phyloP scores from a whole-genome alignment of 305 asterid species.

The Fraxinus xanthoxyloides region DNA sequence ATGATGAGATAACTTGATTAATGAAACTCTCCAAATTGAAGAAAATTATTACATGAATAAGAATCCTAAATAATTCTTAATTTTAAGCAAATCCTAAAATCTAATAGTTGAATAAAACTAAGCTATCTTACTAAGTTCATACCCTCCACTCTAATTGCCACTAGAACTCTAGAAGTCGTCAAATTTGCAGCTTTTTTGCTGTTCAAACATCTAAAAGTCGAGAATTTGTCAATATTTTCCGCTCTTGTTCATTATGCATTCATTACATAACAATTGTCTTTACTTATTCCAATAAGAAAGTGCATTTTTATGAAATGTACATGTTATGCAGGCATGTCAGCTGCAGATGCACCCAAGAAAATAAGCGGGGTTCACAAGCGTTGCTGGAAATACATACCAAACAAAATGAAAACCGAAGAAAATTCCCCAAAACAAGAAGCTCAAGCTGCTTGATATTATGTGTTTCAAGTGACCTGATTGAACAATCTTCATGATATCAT shows the following conservation, averaged over 20 bases:
- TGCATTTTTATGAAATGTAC: not conserved
- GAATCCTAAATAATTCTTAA: not conserved
- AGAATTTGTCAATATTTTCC: not conserved
- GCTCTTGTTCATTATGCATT: not conserved
- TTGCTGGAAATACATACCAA: constrained; percentile 47
- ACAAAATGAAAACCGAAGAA: constrained; percentile 27
- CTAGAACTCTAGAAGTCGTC: not conserved
- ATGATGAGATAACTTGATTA: not conserved
- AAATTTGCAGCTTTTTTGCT: not conserved
- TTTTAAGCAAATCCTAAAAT: not conserved
- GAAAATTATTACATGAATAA: not conserved
- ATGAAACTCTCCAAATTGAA: not conserved
- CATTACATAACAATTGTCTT: not conserved
- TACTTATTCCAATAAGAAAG: not conserved
- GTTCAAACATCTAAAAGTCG: not conserved
- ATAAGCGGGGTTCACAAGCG: constrained; percentile 53
- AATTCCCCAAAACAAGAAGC: constrained; percentile 26
- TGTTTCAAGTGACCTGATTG: not conserved
- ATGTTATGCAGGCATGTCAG: constrained; percentile 38
- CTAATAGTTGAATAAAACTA: not conserved
- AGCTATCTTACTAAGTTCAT: not conserved
- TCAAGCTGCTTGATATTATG: constrained; percentile 31
- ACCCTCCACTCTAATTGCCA: not conserved
- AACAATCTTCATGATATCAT: not conserved
- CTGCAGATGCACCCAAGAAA: constrained; percentile 55